These are phyloP conservation scores for Erodium trifolium DNA, from an alignment of 441 rosid species.

Conservation along the genomic window DNA sequence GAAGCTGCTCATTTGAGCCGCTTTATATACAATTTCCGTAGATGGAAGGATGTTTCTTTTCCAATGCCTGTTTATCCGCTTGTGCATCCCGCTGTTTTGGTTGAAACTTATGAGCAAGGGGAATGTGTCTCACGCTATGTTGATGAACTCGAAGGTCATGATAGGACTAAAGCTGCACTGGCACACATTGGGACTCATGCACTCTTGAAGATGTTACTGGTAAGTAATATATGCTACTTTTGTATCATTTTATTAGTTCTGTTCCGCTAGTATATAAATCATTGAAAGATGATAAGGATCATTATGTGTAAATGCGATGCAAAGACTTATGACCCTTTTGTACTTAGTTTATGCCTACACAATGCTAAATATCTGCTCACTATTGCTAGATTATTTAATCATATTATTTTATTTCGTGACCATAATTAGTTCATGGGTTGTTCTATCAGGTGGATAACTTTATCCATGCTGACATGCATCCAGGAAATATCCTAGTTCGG, in stretches of 20 bases:
- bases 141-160: conserved; percentile 62
- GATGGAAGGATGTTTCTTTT: conserved; percentile 96
- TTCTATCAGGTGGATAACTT: conserved; percentile 90
- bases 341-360: background rate
- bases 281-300: no score
- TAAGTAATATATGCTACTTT: conserved; percentile 17
- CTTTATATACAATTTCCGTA: conserved; percentile 85
- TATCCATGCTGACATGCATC: conserved; percentile 99
- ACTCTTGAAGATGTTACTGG: conserved; percentile 97
- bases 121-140: conserved; percentile 80
- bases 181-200: conserved; percentile 99
- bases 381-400: background rate
- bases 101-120: conserved; percentile 94
- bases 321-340: background rate
- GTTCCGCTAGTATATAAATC: background rate
- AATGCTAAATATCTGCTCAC: background rate
- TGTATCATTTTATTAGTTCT: background rate
- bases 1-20: conserved; percentile 98
- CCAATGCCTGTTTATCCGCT: conserved; percentile 98
- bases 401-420: background rate
- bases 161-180: conserved; percentile 64
- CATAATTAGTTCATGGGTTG: background rate
- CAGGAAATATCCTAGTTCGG: conserved; percentile 95
- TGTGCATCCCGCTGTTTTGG: conserved; percentile 98
- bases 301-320: background rate